Evolutionary conservation across 2,329 filamentous ascomycete genomes (phyloP), one percentile per base, ranked within the genome.

Genomic region (Fusarium sp.): DNA sequence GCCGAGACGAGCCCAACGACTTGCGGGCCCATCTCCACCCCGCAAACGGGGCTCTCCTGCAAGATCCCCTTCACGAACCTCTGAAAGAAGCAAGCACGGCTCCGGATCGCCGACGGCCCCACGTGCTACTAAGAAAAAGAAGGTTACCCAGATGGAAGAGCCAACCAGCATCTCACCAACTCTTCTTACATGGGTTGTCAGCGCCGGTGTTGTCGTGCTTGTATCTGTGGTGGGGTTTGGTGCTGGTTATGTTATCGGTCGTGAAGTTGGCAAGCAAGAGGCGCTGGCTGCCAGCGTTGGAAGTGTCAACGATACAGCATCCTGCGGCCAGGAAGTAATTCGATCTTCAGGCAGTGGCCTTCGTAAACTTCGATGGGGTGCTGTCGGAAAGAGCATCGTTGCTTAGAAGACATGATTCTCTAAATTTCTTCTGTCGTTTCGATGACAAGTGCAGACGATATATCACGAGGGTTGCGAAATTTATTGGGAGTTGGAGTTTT

Each of bases 201-300:
- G 89, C 64, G 90, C 91, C 13, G 90, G 91, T 24, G 90, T 92
- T 3, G 89, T 93, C 4, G 90, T 93, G 14, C 84, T 93, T 17
- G 88, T 93, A 7, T 91, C 89, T 13, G 91, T 92, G 4, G 90
- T 93, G 39, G 90, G 90, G 5, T 93, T 93, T 74, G 90, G 91
- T 6, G 91, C 91, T 14, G 91, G 91, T 17, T 92, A 92, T 76
- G 90, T 92, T 30, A 90, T 92, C 67, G 91, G 91, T 10, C 85
- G 90, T 32, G 91, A 93, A 75, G 90, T 91, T 30, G 91, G 91
- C 7, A 86, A 89, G 39, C 89, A 91, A 73, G 90, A 93, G 77
- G 80, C 83, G 18, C 79, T 87, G n/a, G 82, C 82, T 15, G 83
- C 83, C 22, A 77, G 77, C 42, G 73, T 78, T 47, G 80, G 82